Evolutionary conservation across 306 rosid species (phyloP).

Genomic region (Lablab purpureus): DNA sequence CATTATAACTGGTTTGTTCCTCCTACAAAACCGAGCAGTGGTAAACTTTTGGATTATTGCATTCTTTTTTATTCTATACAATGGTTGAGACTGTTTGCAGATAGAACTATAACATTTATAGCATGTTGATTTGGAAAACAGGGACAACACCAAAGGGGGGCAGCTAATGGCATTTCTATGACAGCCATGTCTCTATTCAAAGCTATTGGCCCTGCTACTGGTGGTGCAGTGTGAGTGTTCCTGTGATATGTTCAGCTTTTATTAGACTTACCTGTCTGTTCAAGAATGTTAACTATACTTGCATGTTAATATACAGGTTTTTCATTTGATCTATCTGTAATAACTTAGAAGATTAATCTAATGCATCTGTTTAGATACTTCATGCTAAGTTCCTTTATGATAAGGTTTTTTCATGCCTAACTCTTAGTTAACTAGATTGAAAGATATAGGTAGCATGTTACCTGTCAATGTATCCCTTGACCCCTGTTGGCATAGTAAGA

Average conservation of each 20-base stretch:
- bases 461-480: not conserved
- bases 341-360: not conserved
- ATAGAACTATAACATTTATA: conserved; percentile 15
- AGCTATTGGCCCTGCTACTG: conserved; percentile 88
- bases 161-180: conserved; percentile 91
- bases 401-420: not conserved
- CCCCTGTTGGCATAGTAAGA: not conserved
- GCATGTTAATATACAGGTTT: not conserved
- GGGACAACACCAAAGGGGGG: conserved; percentile 91
- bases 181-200: conserved; percentile 84
- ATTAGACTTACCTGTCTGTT: not conserved
- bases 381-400: not conserved
- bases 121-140: conserved; percentile 47
- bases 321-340: not conserved
- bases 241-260: not conserved
- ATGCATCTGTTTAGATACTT: not conserved
- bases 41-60: conserved; percentile 54
- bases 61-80: not conserved
- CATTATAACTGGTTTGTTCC: conserved; percentile 58
- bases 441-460: not conserved
- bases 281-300: not conserved
- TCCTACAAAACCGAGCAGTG: conserved; percentile 86
- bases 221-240: conserved; percentile 81
- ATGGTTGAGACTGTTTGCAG: not conserved
- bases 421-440: not conserved